These are phyloP conservation scores for Symbiotaphrina buchneri DNA, from an alignment of 495 filamentous ascomycete species.

Conservation along the genomic window DNA sequence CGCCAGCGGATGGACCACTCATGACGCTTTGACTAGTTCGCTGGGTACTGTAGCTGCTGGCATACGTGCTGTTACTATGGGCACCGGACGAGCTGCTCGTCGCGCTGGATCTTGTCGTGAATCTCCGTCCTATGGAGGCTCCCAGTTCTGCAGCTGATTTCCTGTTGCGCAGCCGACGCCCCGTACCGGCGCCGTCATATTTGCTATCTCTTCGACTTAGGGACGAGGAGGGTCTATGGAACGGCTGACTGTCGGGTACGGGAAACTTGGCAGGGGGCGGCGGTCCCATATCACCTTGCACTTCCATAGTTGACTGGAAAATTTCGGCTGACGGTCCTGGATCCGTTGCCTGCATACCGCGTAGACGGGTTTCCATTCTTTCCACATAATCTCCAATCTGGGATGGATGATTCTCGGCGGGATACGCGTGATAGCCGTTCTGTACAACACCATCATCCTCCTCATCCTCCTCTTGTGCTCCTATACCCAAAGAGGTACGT, in stretches of 20 bases:
- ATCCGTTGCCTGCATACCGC: constrained; percentile 43
- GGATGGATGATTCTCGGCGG: constrained; percentile 32
- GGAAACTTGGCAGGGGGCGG: no score
- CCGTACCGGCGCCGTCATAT: constrained; percentile 11
- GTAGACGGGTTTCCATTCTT: constrained; percentile 65
- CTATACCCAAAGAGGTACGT: constrained; percentile 50
- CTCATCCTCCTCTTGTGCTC: constrained; percentile 21
- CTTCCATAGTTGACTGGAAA: no score
- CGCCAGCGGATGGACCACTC: constrained; percentile 80
- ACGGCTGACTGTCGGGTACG: no score
- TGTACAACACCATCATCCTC: constrained; percentile 17
- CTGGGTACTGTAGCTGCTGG: constrained; percentile 43
- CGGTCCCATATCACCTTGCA: no score
- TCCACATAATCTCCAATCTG: constrained; percentile 68
- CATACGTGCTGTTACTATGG: constrained; percentile 48
- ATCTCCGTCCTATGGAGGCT: constrained; percentile 46
- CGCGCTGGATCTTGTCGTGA: constrained; percentile 69
- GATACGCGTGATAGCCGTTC: constrained; percentile 20
- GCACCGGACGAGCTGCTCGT: constrained; percentile 50
- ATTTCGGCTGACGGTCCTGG: constrained; percentile 16
- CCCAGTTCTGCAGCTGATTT: constrained; percentile 75
- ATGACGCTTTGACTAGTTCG: constrained; percentile 70
- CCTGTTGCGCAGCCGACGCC: constrained; percentile 26
- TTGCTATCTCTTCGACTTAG: constrained; percentile 12
- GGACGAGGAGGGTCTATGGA: constrained; percentile 21